Evolutionary conservation across 2,329 filamentous ascomycete species (phyloP), one percentile per base, ranked within the genome.

Genomic region (Aspergillus novofumigatus): DNA sequence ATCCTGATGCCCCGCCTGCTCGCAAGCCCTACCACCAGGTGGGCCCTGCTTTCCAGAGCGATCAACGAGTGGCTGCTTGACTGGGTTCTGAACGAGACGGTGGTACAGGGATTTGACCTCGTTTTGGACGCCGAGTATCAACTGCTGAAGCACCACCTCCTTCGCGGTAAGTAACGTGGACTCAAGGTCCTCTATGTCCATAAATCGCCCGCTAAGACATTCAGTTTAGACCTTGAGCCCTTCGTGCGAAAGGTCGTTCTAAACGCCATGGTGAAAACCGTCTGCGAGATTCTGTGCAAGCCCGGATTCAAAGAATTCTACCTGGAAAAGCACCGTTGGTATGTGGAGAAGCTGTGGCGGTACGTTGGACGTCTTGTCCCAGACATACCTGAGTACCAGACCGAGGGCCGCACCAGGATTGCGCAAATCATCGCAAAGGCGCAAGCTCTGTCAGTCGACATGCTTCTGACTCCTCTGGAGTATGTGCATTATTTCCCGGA

Each of bases 1-100:
- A 35, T 52, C 2, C 51, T 59, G 6, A 65, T 64, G 3, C 58
- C 57, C 2, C 52, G 58, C 11, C 64, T 73, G 32, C 58, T 73
- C 17, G 57, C 57, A 6, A 62, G 66, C 29, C 29, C 60, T 2
- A 44, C 50, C 3, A 69, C 67, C 4, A 59, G 69, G 14, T 62
- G 56, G 23, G 55, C 64, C 5, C 58, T 68, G 11, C 53, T 74
- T 9, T 57, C 66, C 9, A 70, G 69, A 35, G 63, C 67, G 2
- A 66, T 74, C 45, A 69, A 70, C 51, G 62, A 55, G 26, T 69
- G 65, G 49, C 52, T 71, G 6, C 59, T 63, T 26, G 57, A 59
- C 2, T 55, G 64, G 6, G 54, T 72, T 2, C 51, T 72, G 44
- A 66, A 62, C 9, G 55, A 64, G 23, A 60, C 54, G 3, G 56